Base-by-base conservation (phyloP, 306 rosid species). In the Arachis stenosperma region DNA sequence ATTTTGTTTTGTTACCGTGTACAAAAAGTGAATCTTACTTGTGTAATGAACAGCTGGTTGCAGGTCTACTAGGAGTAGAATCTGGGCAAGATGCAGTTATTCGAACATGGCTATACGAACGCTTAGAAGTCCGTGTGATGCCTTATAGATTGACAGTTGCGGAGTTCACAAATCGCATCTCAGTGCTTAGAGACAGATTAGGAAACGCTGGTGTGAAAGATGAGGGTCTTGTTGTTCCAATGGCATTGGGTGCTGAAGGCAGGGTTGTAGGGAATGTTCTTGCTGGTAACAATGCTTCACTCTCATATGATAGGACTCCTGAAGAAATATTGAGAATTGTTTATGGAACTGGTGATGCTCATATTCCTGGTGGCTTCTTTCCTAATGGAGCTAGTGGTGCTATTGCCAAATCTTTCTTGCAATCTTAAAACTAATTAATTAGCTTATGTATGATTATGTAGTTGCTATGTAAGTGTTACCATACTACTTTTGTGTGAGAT, bases 21-120 rank as follows among this genome's bases (percentile, higher is more conserved):
- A 33, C 37, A 33, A 33, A 33, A 4, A 33, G 4, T 33, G 37
- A 33, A 33, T 33, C 37, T 11, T 12, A 15, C 10, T 4, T 48
- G 15, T 13, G 12, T 5, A 3, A 48, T 33, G n/a, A 8, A 61
- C 74, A 90, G 89, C 84, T 88, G 11, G 89, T 88, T 63, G 91
- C 90, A 10, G 96, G 98, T 1, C 96, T 92, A 67, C 52, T 92
- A 30, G 96, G 90, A 2, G 93, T 88, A 58, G 92, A 92, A 59
- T 73, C 94, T 0, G 98, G 98, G 3, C 94, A 92, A 75, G 92
- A 87, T 75, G 96, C 96, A 12, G 87, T 91, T 8, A 73, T 91
- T 22, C 54, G 97, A 65, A 9, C 82, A 46, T 7, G 80, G 40
- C 66, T 91, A 50, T 88, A 88, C 1, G 78, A 79, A 75, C 82